These are phyloP conservation scores for Debaryomyces sp. DNA, from an alignment of 1,139 yeast species.

Conservation along the genomic window DNA sequence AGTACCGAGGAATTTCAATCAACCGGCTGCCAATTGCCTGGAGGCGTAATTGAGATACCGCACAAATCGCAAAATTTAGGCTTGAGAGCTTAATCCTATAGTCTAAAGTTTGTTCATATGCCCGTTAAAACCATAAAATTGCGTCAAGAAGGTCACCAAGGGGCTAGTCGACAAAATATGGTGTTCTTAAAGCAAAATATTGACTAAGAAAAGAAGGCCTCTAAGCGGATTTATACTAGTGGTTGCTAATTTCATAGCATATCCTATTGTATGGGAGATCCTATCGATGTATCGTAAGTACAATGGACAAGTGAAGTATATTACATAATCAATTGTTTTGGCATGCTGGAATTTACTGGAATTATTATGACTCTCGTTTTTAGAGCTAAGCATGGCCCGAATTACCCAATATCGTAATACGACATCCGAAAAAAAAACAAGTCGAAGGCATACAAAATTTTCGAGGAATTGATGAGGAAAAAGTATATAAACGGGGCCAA, in stretches of 20 bases:
- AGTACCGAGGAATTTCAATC: neutral
- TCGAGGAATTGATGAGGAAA: neutral
- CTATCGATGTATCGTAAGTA: neutral
- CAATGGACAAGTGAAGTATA: neutral
- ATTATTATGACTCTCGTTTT: slow-evolving; percentile 2
- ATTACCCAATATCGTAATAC: slow-evolving; percentile 2
- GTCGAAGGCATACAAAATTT: slow-evolving; percentile 1
- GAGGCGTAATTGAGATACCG: neutral
- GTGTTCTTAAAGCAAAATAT: neutral
- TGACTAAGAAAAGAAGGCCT: neutral
- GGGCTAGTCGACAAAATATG: neutral
- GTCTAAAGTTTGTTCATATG: neutral
- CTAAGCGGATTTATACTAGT: neutral
- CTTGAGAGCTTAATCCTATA: neutral
- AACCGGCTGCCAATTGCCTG: neutral
- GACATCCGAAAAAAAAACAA: slow-evolving; percentile 3
- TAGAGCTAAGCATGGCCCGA: neutral
- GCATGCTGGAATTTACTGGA: neutral
- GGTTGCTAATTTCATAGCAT: neutral
- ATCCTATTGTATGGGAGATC: neutral
- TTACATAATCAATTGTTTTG: neutral
- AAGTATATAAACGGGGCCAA: slow-evolving; percentile 2
- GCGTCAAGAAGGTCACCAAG: neutral
- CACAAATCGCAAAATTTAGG: neutral
- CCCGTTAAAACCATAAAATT: neutral